phyloP scores from a whole-genome alignment of 73 alveolate genomes.

The Tetrahymena elliotti region DNA sequence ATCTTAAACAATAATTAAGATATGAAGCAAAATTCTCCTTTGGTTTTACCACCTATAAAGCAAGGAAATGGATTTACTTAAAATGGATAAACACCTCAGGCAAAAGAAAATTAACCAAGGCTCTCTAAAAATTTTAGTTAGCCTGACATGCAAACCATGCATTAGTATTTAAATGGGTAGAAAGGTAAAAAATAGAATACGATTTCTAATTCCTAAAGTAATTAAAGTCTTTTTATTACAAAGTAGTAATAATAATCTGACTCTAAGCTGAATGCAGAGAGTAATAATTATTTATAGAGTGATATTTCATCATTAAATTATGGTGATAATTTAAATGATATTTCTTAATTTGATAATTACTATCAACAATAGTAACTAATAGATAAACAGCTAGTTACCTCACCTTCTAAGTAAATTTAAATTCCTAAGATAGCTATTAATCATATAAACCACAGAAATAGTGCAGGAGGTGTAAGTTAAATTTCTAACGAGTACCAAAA shows the following conservation, averaged over 20 bases:
- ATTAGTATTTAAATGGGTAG: neutral
- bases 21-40: neutral
- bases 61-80: neutral
- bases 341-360: neutral
- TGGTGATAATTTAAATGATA: neutral
- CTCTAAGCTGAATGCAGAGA: neutral
- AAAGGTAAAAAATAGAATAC: neutral
- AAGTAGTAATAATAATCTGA: neutral
- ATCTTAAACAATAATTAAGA: neutral
- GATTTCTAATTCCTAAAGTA: neutral
- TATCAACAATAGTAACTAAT: neutral
- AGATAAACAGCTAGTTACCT: neutral
- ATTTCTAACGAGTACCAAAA: neutral
- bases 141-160: neutral
- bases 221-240: neutral
- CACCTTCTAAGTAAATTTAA: neutral
- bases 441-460: neutral
- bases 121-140: neutral
- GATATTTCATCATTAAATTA: neutral
- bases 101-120: neutral
- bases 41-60: neutral
- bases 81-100: neutral
- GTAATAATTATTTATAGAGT: neutral
- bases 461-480: neutral
- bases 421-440: neutral